Base-by-base conservation (phyloP, 495 filamentous ascomycete species). In the Tetracladium marchalianum region DNA sequence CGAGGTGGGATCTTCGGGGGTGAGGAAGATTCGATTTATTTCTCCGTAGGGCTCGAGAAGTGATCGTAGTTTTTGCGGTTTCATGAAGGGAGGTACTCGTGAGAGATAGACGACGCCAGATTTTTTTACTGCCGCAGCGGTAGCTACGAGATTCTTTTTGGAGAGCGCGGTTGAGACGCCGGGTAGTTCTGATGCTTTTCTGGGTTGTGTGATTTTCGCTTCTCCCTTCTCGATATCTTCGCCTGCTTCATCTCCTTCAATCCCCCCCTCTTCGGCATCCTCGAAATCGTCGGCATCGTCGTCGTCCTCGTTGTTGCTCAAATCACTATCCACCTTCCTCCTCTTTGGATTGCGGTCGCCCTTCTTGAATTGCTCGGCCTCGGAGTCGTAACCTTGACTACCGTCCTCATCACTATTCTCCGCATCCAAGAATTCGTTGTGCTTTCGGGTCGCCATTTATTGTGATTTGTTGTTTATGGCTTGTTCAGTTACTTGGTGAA, bases 1-100 rank as follows among this genome's bases (percentile, higher is more conserved):
- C 9, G 73, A 66, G 18, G 74, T 58, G 0, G 77, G 73, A 53
- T 89, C 78, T 59, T 89, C 85, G 5, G 90, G 92, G 0, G 87
- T 74, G 0, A 97, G 76, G 65, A 95, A 98, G 12, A 96, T 80
- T 44, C 87, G 82, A 47, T 81, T 83, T 51, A 96, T 84, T 15
- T 77, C 74, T 15, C 87, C 87, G 48, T 90, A 84, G 2, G 77
- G 75, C 39, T 85, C 75, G 31, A 98, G 75, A 11, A 95, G 75
- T 7, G 77, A 73, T 41, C 85, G 82, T 15, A 97, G 64, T 36
- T 89, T 87, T 37, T 70, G 68, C 12, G 93, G 93, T 57, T 92
- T 94, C 75, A 98, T 87, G 63, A 94, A 96, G 7, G 92, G 92
- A 16, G 93, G 92, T 17, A 95, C 74, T 36, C 90, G 84, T 3